Evolutionary conservation across 2,329 filamentous ascomycete genomes (phyloP), one percentile per base, ranked within the genome.

Genomic region (Neurospora sp.): DNA sequence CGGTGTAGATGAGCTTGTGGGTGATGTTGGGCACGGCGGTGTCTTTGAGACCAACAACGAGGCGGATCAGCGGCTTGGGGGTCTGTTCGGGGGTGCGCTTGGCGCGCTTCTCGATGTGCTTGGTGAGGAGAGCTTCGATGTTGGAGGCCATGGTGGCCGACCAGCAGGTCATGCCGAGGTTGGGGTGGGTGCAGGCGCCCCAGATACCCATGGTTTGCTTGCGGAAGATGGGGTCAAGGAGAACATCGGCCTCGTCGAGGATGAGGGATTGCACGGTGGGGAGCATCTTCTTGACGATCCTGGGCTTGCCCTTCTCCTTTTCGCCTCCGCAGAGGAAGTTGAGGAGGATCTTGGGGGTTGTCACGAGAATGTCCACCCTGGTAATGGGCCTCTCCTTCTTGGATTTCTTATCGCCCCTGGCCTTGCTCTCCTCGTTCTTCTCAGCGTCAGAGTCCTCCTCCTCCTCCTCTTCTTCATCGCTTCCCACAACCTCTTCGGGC

Each of bases 111-210:
- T 84, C 81, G 68, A 96, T 86, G 15, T 90, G 90, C n/a, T 88
- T 86, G 7, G 86, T 86, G 66, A 93, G 87, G 8, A 97, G 83
- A 23, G 89, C 84, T 81, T 99, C 96, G 58, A 98, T 92, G 75
- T 91, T 96, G 17, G 95, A 97, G 3, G 92, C 93, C 90, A 99
- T 97, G 0, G 96, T 99, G 15, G 96, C 96, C 15, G 96, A 98
- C 93, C 95, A 99, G 71, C 97, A 89, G 10, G 91, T 93, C 3
- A 93, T 85, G 33, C 89, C 87, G 9, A 98, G 83, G n/a, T 85
- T 81, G 3, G 87, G 84, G 74, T 90, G 89, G 2, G 84, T 89
- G 79, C 95, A 95, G 3, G 91, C 87, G 58, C 88, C 87, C 93
- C 94, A 97, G 72, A 98, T 90, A 4, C 87, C 86, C 43, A 96